A percentile compares a stretch with the other conserved stretches of the same genome.
These are phyloP conservation scores for Corynascus novoguineensis DNA, from an alignment of 495 filamentous ascomycete genomes.

Conservation along the genomic window DNA sequence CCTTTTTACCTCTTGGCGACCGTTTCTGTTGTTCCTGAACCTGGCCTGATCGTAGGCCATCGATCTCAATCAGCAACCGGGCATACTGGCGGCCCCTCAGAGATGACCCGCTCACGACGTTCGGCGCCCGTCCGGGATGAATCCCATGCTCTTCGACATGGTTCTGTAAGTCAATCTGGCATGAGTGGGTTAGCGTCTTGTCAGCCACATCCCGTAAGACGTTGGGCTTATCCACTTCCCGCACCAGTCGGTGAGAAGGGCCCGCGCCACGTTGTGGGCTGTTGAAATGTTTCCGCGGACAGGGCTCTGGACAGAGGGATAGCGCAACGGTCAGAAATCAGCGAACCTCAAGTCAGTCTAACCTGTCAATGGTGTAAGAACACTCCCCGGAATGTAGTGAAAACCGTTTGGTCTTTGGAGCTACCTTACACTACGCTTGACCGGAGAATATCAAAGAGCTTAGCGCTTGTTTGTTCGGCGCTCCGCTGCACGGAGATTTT, in stretches of 20 bases:
- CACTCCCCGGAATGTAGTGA: not conserved
- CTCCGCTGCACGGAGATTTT: not conserved
- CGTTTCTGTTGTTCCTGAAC: conserved; percentile 1
- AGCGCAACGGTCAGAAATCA: not conserved
- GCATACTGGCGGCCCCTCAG: not conserved
- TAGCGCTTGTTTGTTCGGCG: too few species aligned
- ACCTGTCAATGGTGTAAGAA: not conserved
- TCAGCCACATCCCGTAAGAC: conserved; percentile 6
- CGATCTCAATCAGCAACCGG: not conserved
- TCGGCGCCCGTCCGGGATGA: not conserved
- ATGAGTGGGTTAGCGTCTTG: not conserved
- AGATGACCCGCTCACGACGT: not conserved
- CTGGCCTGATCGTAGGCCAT: conserved; percentile 16
- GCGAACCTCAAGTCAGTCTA: not conserved
- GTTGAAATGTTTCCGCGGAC: conserved; percentile 4
- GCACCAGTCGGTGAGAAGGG: conserved; percentile 4
- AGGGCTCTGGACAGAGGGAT: not conserved
- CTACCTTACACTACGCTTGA: too few species aligned
- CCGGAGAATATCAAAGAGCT: too few species aligned
- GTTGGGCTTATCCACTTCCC: not conserved
- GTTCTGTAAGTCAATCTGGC: not conserved
- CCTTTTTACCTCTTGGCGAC: conserved; percentile 10
- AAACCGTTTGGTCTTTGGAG: too few species aligned
- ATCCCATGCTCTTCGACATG: too few species aligned
- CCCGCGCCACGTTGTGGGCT: conserved; percentile 5